These are phyloP conservation scores for Cyberlindnera nakhonratchasimensis DNA, from an alignment of 805 yeast genomes.

Conservation along the genomic window DNA sequence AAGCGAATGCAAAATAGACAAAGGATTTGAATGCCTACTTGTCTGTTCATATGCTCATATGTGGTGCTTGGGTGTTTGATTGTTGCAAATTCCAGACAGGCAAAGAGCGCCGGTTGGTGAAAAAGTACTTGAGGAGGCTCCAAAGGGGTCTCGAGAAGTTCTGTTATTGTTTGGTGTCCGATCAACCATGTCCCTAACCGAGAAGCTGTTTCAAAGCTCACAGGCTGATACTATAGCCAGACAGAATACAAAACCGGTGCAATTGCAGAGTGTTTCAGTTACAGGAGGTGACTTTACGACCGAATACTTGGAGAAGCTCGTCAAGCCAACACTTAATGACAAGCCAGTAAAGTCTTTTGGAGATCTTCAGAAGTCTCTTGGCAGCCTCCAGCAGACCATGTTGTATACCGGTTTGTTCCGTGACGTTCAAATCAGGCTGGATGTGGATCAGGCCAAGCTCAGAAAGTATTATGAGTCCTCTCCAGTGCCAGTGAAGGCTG, in stretches of 20 bases:
- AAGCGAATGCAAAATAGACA: no score
- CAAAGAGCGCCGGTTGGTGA: slow-evolving; percentile 2
- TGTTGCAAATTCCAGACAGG: slow-evolving; percentile 2
- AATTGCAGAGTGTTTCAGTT: slow-evolving; percentile 18
- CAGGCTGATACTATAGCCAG: slow-evolving; percentile 11
- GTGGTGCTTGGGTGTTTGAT: slow-evolving; percentile 3
- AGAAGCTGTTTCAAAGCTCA: slow-evolving; percentile 1
- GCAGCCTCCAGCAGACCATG: slow-evolving; percentile 34
- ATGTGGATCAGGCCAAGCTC: slow-evolving; percentile 31
- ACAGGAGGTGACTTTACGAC: slow-evolving; percentile 36
- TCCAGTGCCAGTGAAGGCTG: slow-evolving; percentile 44
- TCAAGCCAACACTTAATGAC: slow-evolving; percentile 40
- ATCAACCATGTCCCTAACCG: slow-evolving; percentile 4
- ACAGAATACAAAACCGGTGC: slow-evolving; percentile 24
- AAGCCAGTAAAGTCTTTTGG: slow-evolving; percentile 33
- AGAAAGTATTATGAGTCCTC: slow-evolving; percentile 1
- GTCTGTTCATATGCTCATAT: neutral
- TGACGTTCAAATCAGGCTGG: slow-evolving; percentile 38
- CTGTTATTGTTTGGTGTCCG: neutral
- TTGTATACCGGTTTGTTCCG: slow-evolving; percentile 44
- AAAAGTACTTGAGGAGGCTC: neutral
- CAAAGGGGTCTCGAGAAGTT: neutral
- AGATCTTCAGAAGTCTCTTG: slow-evolving; percentile 36
- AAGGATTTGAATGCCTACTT: no score
- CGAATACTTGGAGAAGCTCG: slow-evolving; percentile 43